A percentile compares a stretch with the other conserved stretches of the same genome.
These are phyloP conservation scores for Tritrichomonas musculus DNA, from an alignment of 208 protist species.

Conservation along the genomic window DNA sequence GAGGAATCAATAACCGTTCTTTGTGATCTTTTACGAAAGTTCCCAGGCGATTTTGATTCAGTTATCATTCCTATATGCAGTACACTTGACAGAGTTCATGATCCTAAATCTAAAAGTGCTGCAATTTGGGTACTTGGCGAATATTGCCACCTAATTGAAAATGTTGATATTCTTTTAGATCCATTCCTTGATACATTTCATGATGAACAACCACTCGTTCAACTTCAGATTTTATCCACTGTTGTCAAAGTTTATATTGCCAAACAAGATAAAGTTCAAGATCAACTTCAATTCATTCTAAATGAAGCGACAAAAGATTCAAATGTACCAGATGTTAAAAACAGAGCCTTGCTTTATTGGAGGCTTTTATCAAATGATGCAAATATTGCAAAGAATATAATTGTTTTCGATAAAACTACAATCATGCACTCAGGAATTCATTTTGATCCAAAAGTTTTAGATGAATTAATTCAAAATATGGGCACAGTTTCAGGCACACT, in stretches of 20 bases:
- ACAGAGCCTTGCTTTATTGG: slow-evolving; percentile 19
- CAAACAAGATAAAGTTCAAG: neutral
- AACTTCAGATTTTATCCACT: neutral
- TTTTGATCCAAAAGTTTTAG: neutral
- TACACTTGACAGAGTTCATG: slow-evolving; percentile 62
- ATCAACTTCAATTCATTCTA: slow-evolving; percentile 6
- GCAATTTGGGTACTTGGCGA: slow-evolving; percentile 50
- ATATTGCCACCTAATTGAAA: slow-evolving; percentile 86
- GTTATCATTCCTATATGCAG: slow-evolving; percentile 65
- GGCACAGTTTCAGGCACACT: neutral
- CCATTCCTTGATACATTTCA: slow-evolving; percentile 34
- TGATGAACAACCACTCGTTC: slow-evolving; percentile 21
- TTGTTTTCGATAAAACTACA: neutral
- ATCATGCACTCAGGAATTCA: neutral
- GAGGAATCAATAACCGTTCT: slow-evolving; percentile 89
- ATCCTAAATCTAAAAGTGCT: neutral
- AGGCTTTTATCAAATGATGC: neutral
- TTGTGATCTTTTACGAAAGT: slow-evolving; percentile 84
- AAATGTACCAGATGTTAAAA: neutral
- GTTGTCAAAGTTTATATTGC: neutral
- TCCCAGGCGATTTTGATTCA: slow-evolving; percentile 63
- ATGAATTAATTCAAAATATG: slow-evolving; percentile 1
- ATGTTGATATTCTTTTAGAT: slow-evolving; percentile 80
- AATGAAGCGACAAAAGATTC: slow-evolving; percentile 5
- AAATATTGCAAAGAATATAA: neutral